Percentiles rank a stretch among this genome's conserved stretches.
Evolutionary conservation across 306 rosid species (phyloP).

Genomic region (Oxytropis ochrocephala): DNA sequence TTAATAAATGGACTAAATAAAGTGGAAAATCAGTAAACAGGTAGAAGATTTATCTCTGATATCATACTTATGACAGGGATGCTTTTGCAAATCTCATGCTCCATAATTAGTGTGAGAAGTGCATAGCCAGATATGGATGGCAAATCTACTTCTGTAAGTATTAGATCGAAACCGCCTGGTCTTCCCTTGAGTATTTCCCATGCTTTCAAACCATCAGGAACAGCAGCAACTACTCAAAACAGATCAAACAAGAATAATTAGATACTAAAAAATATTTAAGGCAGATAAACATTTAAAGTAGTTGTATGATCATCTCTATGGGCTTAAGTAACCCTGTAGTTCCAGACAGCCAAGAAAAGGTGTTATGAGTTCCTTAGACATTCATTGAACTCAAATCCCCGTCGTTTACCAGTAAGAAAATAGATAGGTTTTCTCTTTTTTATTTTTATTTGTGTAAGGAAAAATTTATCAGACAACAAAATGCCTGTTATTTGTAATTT

Average conservation of each 20-base stretch:
- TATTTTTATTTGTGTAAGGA: background rate
- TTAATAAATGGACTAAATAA: background rate
- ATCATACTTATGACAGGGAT: conserved; percentile 93
- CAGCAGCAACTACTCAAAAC: conserved; percentile 79
- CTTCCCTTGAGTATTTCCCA: conserved; percentile 91
- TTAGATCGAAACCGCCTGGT: conserved; percentile 62
- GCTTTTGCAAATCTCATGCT: conserved; percentile 82
- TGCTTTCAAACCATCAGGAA: conserved; percentile 87
- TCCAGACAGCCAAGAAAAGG: background rate
- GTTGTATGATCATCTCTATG: background rate
- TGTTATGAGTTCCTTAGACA: conserved; percentile 2
- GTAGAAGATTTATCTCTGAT: background rate
- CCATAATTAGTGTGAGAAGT: conserved; percentile 77
- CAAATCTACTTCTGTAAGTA: conserved; percentile 89
- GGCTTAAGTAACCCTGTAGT: background rate
- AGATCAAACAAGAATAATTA: background rate
- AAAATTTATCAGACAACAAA: conserved; percentile 1
- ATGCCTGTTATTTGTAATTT: background rate
- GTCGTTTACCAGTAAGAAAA: conserved; percentile 12
- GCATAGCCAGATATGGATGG: conserved; percentile 92
- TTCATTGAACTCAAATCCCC: conserved; percentile 25
- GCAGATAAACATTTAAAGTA: background rate
- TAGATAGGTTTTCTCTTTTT: background rate
- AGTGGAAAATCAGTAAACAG: background rate
- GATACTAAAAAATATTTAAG: background rate